Evolutionary conservation across 345 rosid genomes (phyloP), one percentile per base, ranked within the genome.

Genomic region (Turnera subulata): DNA sequence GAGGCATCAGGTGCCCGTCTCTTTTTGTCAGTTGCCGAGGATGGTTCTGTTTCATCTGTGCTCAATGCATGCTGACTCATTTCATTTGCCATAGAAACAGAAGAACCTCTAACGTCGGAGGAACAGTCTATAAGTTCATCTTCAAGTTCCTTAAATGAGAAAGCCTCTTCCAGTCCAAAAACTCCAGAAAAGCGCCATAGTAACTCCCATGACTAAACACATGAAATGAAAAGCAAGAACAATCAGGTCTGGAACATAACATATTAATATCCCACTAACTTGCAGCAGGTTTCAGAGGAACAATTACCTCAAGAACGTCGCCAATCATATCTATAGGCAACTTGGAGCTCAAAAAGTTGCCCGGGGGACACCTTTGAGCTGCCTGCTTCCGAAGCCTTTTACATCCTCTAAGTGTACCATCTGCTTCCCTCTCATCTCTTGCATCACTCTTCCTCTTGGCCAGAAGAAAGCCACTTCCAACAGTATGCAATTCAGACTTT

Each of bases 141-240:
- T 42, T 64, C 78, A 56, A 73, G 67, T 46, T 68, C 70, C 61
- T 56, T 25, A 25, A 73, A 64, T 19, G 73, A 68, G 25, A 60
- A 50, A 51, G 67, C 55, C 51, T 64, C 51, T 18, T 64, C 53
- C 46, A 73, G 53, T 39, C 73, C 78, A 69, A 73, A 47, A 50
- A 73, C 73, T 49, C 68, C 67, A 55, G 78, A 59, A 56, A 73
- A 73, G 43, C 73, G 78, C 67, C 70, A 68, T 21, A 73, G 53
- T 55, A 68, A 49, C 50, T 73, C 78, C 78, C 78, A 73, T 2
- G 70, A 68, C 78, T 73, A 68, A 56, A 64, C 49, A 60, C 40
- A 50, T 45, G 63, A 52, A 51, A 50, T 42, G 58, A 40, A 53
- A 53, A 22, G 13, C 12, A 13, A 42, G 4, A 13, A 42, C 6